A percentile compares a stretch with the other conserved stretches of the same genome.
Conservation (phyloP, 2,329 filamentous ascomycete species). For the Coniochaeta sp. region DNA sequence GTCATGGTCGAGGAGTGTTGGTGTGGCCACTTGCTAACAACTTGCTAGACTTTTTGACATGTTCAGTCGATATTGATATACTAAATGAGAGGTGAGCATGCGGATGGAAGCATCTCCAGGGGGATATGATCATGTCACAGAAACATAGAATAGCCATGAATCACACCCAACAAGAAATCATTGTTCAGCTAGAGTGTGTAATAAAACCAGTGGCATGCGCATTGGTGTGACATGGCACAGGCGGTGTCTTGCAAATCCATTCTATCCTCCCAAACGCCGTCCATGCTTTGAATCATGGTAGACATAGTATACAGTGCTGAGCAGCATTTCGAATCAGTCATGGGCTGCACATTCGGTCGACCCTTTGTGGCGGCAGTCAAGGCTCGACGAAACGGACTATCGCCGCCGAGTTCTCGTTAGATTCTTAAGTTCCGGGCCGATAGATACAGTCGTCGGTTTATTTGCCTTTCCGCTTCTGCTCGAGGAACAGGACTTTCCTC, state of each 20-base stretch:
- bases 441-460: not conserved
- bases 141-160: not conserved
- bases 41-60: not conserved
- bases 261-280: conserved; percentile 1
- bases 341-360: not conserved
- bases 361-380: not conserved
- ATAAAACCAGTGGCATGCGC: not conserved
- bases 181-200: not conserved
- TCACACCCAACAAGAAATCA: not conserved
- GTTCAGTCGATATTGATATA: not conserved
- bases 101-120: not conserved
- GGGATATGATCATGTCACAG: not conserved
- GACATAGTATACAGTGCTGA: conserved; percentile 1
- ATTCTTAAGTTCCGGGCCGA: conserved; percentile 7
- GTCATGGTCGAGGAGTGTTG: not conserved
- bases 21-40: not conserved
- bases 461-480: conserved; percentile 73
- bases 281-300: conserved; percentile 1
- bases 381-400: not conserved
- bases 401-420: not conserved
- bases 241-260: not conserved
- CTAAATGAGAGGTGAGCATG: not conserved
- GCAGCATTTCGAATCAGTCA: not conserved
- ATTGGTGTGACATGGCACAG: not conserved
- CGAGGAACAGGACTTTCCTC: conserved; percentile 92